Percentiles rank a stretch among this genome's conserved stretches.
Evolutionary conservation across 1,284 basidiomycete species (phyloP).

Genomic region (Pulveroboletus sp.): DNA sequence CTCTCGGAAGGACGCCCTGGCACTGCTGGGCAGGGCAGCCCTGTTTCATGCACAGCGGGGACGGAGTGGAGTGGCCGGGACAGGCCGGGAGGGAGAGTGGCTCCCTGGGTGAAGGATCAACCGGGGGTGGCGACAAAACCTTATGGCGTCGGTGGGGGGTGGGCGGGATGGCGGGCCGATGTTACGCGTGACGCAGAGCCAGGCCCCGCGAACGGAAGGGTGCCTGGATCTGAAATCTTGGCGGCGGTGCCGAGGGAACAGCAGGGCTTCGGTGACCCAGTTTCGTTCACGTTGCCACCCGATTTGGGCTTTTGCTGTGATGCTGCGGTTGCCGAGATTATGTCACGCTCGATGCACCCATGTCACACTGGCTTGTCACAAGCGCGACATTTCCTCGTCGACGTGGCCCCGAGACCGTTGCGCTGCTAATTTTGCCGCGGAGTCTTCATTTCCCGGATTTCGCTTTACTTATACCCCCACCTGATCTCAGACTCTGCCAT

Average conservation of each 20-base stretch:
- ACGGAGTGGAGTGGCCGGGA: constrained; percentile 8
- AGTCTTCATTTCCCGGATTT: constrained; percentile 31
- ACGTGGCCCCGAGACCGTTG: constrained; percentile 36
- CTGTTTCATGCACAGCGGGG: constrained; percentile 22
- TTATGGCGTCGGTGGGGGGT: constrained; percentile 28
- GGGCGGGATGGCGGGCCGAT: constrained; percentile 29
- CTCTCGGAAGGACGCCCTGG: constrained; percentile 4
- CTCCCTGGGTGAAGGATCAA: constrained; percentile 23
- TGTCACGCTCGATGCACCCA: constrained; percentile 31
- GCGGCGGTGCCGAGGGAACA: constrained; percentile 40
- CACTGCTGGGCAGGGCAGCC: constrained; percentile 4
- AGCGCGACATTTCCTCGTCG: constrained; percentile 38
- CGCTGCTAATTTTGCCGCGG: constrained; percentile 37
- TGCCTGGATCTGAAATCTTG: constrained; percentile 39
- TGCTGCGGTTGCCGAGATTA: constrained; percentile 41
- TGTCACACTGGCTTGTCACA: constrained; percentile 29
- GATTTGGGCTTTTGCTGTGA: constrained; percentile 34
- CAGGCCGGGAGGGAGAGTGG: constrained; percentile 14
- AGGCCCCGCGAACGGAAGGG: constrained; percentile 16
- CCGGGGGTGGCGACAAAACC: constrained; percentile 24
- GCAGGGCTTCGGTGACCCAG: constrained; percentile 30
- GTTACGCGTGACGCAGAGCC: constrained; percentile 11
- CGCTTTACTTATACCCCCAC: constrained; percentile 27
- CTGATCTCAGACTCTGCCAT: constrained; percentile 23
- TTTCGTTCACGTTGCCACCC: constrained; percentile 35